Percentiles rank a stretch among this genome's conserved stretches.
These are phyloP conservation scores for Mortierella alpina DNA, from an alignment of 192 early-diverging fungal species.

Conservation along the genomic window DNA sequence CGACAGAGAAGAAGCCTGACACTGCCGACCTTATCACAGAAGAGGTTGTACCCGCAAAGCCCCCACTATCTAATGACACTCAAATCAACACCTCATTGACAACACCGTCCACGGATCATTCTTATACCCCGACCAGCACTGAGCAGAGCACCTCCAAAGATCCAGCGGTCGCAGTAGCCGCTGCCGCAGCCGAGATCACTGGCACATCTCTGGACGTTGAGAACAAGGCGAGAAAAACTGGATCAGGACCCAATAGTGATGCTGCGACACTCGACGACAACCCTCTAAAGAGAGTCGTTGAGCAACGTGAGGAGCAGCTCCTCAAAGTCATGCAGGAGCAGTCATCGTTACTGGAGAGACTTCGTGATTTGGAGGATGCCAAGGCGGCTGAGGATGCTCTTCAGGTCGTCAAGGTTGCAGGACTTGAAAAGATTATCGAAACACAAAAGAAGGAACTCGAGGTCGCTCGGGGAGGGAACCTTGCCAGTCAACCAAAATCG, in stretches of 20 bases:
- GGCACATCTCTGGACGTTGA: background rate
- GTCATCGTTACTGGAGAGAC: slow-evolving; percentile 55
- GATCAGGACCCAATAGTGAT: background rate
- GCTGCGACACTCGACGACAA: background rate
- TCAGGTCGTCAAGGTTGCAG: slow-evolving; percentile 31
- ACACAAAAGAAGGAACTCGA: slow-evolving; percentile 42
- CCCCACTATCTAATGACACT: background rate
- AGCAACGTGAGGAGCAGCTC: slow-evolving; percentile 61
- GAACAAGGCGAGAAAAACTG: background rate
- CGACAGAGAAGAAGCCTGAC: too few relatives aligned
- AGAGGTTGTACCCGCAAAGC: too few relatives aligned
- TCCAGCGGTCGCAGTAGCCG: background rate
- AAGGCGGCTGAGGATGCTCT: slow-evolving; percentile 37
- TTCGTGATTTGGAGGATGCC: slow-evolving; percentile 58
- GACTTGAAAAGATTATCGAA: slow-evolving; percentile 51
- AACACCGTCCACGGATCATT: background rate
- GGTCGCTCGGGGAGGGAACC: slow-evolving; percentile 39
- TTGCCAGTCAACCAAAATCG: slow-evolving; percentile 53
- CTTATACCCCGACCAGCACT: slow-evolving; percentile 14
- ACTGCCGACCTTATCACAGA: too few relatives aligned
- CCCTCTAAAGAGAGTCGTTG: slow-evolving; percentile 23
- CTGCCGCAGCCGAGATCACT: background rate
- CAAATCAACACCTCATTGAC: background rate
- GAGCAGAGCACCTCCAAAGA: too few relatives aligned
- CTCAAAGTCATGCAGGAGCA: slow-evolving; percentile 62